Evolutionary conservation across 2,329 filamentous ascomycete species (phyloP), one percentile per base, ranked within the genome.

Genomic region (Paraconiothyrium brasiliense): DNA sequence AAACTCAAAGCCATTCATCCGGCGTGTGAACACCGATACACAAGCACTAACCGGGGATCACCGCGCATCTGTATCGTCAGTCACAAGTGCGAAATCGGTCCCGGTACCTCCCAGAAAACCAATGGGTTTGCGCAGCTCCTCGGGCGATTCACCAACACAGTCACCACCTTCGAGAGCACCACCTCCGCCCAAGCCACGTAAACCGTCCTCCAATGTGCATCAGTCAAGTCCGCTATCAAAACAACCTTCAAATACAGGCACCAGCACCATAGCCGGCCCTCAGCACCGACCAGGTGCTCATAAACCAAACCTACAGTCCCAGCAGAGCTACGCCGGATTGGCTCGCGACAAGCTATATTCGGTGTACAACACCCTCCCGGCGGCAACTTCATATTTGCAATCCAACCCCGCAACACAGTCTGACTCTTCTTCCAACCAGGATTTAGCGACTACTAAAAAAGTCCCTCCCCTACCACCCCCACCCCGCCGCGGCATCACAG

Each of bases 291-390:
- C 69, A 24, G 59, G 70, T 16, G 66, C 64, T 14, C 67, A 70
- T 9, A 74, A 73, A 49, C 73, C 73, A 37, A 62, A 63, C 34
- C 62, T 70, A 67, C 75, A 51, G 61, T 69, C 70, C 67, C 76
- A 67, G 63, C 76, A 71, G 65, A 73, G 68, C 30, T 81, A 79
- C 64, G 73, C 72, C 35, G 72, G 71, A 22, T 73, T 74, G 62
- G 80, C 78, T 27, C 74, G 76, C 43, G 73, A 79, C 24, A 81
- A 78, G 50, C 66, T 81, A 7, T 69, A 69, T 48, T 77, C 77
- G 4, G 78, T 75, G 6, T 81, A 81, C 71, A 80, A 77, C 57
- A 69, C 70, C 52, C 69, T 81, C 5, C 79, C 80, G 9, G 71
- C 78, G 4, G 65, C 75, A 35, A 71, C 71, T 16, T 68, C 75